phyloP scores from a whole-genome alignment of 495 filamentous ascomycete genomes.

The Pseudoneurospora amorphoporcata region DNA sequence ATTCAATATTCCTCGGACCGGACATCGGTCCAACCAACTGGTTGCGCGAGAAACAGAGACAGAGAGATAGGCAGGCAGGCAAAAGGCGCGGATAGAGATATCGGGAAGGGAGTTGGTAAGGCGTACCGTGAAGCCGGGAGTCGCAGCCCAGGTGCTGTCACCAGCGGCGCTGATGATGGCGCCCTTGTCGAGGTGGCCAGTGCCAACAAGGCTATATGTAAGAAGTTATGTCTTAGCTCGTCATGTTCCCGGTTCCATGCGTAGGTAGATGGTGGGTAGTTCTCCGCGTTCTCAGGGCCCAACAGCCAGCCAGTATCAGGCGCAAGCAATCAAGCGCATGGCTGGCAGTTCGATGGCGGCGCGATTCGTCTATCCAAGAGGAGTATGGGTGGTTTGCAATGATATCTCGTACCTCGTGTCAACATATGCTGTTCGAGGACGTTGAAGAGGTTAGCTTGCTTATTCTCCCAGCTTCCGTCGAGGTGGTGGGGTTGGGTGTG shows the following conservation, averaged over 20 bases:
- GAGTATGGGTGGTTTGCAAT: neutral
- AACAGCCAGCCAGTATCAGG: neutral
- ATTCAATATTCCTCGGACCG: neutral
- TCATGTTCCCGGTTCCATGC: neutral
- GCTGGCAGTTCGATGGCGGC: neutral
- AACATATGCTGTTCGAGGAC: slow-evolving; percentile 34
- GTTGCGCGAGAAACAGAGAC: neutral
- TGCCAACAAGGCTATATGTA: slow-evolving; percentile 61
- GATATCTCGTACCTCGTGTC: slow-evolving; percentile 33
- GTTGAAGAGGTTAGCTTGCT: slow-evolving; percentile 22
- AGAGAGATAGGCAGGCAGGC: neutral
- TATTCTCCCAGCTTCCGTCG: slow-evolving; percentile 9
- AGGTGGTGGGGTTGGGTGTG: slow-evolving; percentile 29
- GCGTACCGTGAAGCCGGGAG: slow-evolving; percentile 60
- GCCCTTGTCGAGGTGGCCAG: slow-evolving; percentile 74
- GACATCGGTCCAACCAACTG: neutral
- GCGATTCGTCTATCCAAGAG: neutral
- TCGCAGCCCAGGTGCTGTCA: slow-evolving; percentile 74
- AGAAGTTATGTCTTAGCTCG: neutral
- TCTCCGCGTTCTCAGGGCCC: neutral
- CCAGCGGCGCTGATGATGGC: slow-evolving; percentile 76
- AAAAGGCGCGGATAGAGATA: neutral
- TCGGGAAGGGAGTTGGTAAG: slow-evolving; percentile 1
- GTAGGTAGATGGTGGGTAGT: neutral
- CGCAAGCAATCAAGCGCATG: neutral